phyloP scores from a whole-genome alignment of 305 asterid species.

The Galium porrigens region DNA sequence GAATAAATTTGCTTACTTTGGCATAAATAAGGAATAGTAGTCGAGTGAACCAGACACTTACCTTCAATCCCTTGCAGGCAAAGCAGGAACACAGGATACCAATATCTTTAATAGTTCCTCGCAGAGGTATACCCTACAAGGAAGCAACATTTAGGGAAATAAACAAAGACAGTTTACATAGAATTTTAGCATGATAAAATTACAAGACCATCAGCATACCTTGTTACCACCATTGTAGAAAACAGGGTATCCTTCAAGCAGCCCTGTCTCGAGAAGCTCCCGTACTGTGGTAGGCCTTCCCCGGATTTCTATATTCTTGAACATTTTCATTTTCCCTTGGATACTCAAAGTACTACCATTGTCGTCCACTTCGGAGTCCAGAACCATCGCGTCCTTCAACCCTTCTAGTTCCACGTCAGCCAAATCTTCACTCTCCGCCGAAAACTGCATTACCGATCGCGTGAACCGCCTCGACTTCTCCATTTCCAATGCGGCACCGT shows the following conservation, averaged over 20 bases:
- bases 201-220: conserved; percentile 23
- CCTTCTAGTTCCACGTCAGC: conserved; percentile 25
- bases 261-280: conserved; percentile 88
- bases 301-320: conserved; percentile 38
- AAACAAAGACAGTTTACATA: background rate
- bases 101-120: conserved; percentile 72
- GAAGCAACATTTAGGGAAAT: conserved; percentile 14
- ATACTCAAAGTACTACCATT: conserved; percentile 21
- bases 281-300: conserved; percentile 70
- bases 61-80: conserved; percentile 63
- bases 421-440: conserved; percentile 23
- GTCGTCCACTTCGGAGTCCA: conserved; percentile 35
- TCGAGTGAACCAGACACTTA: conserved; percentile 25
- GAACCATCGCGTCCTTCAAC: conserved; percentile 33
- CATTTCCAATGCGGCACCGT: conserved; percentile 10
- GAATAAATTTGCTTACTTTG: conserved; percentile 6
- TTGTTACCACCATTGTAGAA: conserved; percentile 90
- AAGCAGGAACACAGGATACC: conserved; percentile 85
- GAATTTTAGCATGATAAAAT: background rate
- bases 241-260: conserved; percentile 90
- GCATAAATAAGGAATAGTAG: conserved; percentile 7
- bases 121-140: conserved; percentile 71
- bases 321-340: conserved; percentile 49
- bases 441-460: conserved; percentile 34
- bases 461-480: conserved; percentile 31